These are phyloP conservation scores for Aspergillus sp. DNA, from an alignment of 2,329 filamentous ascomycete species.

Conservation along the genomic window DNA sequence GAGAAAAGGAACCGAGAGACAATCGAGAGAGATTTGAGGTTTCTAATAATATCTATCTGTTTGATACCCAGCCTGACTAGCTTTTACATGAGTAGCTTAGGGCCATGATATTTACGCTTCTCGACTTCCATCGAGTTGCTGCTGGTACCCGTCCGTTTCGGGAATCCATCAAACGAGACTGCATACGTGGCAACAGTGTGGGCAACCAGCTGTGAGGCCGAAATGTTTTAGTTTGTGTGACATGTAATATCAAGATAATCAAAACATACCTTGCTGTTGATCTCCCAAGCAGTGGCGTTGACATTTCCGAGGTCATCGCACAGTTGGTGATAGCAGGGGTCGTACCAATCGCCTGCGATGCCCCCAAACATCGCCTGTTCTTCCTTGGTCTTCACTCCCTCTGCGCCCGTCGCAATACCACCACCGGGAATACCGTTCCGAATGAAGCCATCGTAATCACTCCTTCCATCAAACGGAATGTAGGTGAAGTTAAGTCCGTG, in stretches of 20 bases:
- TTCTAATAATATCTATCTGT: neutral
- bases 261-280: constrained; percentile 50
- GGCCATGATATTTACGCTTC: constrained; percentile 19
- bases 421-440: constrained; percentile 69
- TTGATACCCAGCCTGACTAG: neutral
- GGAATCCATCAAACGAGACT: constrained; percentile 64
- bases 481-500: constrained; percentile 68
- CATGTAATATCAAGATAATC: neutral
- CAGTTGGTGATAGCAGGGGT: constrained; percentile 56
- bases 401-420: constrained; percentile 74
- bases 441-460: constrained; percentile 78
- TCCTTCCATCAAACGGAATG: constrained; percentile 74
- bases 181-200: constrained; percentile 72
- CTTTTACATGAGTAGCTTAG: constrained; percentile 14
- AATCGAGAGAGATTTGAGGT: neutral
- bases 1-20: neutral
- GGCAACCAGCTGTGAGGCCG: constrained; percentile 53
- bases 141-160: constrained; percentile 46
- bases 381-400: constrained; percentile 69
- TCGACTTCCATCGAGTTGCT: constrained; percentile 5
- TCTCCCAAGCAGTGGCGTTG: constrained; percentile 53
- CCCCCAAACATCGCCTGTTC: constrained; percentile 70
- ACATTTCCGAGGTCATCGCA: constrained; percentile 56
- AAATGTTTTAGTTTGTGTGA: neutral
- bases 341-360: constrained; percentile 56